Percentiles rank a stretch among this genome's conserved stretches.
Conservation (phyloP, 2,329 filamentous ascomycete species). For the Stagonosporopsis rhizophila region DNA sequence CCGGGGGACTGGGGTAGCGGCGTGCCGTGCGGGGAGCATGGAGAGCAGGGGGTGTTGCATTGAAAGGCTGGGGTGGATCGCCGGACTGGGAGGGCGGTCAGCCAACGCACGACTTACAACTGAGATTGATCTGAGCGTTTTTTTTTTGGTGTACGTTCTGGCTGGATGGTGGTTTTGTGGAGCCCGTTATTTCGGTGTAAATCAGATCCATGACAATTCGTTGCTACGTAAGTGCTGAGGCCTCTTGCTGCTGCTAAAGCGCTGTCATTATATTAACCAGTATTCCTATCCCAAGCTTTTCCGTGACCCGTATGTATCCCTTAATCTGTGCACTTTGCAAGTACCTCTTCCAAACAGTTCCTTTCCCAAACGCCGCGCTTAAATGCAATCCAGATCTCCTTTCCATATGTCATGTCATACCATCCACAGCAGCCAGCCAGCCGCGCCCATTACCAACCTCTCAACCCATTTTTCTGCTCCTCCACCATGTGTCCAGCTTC, state of each 20-base stretch:
- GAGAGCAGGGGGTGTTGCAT: background rate
- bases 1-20: background rate
- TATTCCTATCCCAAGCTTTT: constrained; percentile 1
- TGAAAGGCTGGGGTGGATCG: background rate
- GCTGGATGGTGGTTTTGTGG: background rate
- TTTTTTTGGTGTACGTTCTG: background rate
- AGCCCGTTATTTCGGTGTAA: too few relatives aligned
- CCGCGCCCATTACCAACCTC: constrained; percentile 32
- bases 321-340: background rate
- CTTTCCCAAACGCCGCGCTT: constrained; percentile 10
- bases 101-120: constrained; percentile 4
- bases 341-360: background rate
- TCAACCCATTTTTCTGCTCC: constrained; percentile 39
- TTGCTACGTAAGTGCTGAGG: background rate
- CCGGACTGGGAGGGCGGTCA: background rate
- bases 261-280: background rate
- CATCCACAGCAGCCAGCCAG: constrained; percentile 39
- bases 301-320: background rate
- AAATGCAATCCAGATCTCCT: constrained; percentile 1
- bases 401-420: constrained; percentile 29
- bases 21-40: constrained; percentile 2
- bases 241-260: background rate
- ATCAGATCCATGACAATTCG: background rate
- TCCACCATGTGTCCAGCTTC: constrained; percentile 5
- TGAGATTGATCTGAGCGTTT: background rate